phyloP scores from a whole-genome alignment of 2,329 filamentous ascomycete genomes.

The Stagonosporopsis vannaccii region DNA sequence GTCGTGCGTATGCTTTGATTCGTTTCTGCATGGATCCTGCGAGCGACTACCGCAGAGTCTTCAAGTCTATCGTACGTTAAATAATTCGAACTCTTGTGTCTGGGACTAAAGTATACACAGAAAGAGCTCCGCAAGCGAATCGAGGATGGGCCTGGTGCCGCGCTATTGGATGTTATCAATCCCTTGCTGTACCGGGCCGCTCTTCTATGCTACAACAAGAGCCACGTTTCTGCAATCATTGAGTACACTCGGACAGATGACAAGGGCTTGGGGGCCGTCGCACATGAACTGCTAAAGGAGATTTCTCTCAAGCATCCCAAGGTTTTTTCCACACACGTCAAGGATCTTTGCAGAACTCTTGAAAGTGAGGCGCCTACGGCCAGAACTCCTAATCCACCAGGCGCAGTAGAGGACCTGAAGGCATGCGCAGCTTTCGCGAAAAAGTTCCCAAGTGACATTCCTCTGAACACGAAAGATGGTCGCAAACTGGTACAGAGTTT shows the following conservation, averaged over 20 bases:
- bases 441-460: conserved; percentile 84
- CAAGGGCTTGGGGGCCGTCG: conserved; percentile 76
- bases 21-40: conserved; percentile 84
- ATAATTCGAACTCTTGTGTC: not conserved
- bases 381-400: conserved; percentile 70
- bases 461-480: conserved; percentile 63
- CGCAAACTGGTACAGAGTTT: conserved; percentile 82
- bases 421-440: conserved; percentile 91
- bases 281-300: conserved; percentile 88
- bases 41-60: conserved; percentile 90
- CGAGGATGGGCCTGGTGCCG: conserved; percentile 68
- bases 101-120: conserved; percentile 27
- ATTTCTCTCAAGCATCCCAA: conserved; percentile 90
- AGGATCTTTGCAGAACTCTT: conserved; percentile 87
- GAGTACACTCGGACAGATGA: conserved; percentile 85
- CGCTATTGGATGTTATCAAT: conserved; percentile 78
- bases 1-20: conserved; percentile 87
- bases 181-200: conserved; percentile 85
- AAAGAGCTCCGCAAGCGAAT: conserved; percentile 87
- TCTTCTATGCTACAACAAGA: conserved; percentile 89
- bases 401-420: conserved; percentile 88
- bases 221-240: conserved; percentile 90
- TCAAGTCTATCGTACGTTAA: conserved; percentile 71
- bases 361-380: conserved; percentile 79
- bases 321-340: conserved; percentile 90